Conservation (phyloP, 345 rosid genomes). For the Populus davidiana region DNA sequence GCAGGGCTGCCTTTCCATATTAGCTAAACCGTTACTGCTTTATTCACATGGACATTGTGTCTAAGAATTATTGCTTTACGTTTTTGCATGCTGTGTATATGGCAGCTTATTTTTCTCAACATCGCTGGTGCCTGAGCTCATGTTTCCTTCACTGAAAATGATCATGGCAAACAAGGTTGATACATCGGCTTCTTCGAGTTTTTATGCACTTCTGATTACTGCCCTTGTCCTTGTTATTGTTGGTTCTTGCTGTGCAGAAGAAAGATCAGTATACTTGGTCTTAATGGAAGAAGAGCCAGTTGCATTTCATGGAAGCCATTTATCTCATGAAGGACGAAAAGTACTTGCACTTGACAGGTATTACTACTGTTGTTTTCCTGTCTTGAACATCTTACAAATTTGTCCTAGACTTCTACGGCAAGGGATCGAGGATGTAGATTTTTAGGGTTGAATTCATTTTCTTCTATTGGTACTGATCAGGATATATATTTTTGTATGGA, state of each 20-base stretch:
- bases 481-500: not conserved
- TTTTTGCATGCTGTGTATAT: not conserved
- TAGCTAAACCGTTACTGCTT: slow-evolving; percentile 8
- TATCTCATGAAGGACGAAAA: slow-evolving; percentile 1
- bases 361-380: too few relatives aligned
- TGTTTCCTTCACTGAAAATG: not conserved
- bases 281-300: slow-evolving; percentile 61
- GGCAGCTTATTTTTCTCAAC: not conserved
- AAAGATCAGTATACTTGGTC: slow-evolving; percentile 47
- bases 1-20: not conserved
- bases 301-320: slow-evolving; percentile 37
- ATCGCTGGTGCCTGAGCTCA: not conserved
- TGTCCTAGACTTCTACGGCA: too few relatives aligned
- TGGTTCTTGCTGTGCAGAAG: slow-evolving; percentile 35
- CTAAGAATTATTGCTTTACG: not conserved
- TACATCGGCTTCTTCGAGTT: not conserved
- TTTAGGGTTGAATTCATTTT: not conserved
- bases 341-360: slow-evolving; percentile 38
- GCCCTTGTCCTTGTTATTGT: slow-evolving; percentile 28
- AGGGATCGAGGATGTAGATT: too few relatives aligned
- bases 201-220: not conserved
- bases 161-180: slow-evolving; percentile 17
- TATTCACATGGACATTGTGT: slow-evolving; percentile 28
- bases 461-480: not conserved
- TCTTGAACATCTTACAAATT: not conserved